Base-by-base conservation (phyloP, 169 alveolate species). In the Eimeria necatrix region DNA sequence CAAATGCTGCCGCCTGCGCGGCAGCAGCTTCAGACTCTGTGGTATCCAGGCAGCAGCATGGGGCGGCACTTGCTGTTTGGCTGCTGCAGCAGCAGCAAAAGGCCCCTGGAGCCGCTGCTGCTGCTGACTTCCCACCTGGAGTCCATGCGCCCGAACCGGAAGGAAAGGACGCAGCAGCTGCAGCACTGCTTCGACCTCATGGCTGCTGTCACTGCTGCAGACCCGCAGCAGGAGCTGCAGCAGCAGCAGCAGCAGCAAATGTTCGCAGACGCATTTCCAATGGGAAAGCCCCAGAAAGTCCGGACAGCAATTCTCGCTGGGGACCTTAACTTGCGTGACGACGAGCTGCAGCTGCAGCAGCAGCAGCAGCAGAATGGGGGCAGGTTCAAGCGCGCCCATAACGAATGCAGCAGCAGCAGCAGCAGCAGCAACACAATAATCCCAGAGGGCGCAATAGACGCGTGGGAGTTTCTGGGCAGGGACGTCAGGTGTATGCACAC, bases 101-200 rank as follows among this genome's bases (percentile, higher is more conserved):
- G 93, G 49, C 96, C 96, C 18, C 41, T 26, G 16, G 96, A 93
- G 53, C 81, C 93, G 9, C 53, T 93, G 60, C 94, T 78, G 71
- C 59, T 93, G 48, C 71, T 86, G 14, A 93, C 96, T 10, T 61
- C 96, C 48, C 96, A 93, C 73, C 56, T 93, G 9, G 96, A 93
- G 85, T 89, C 94, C 16, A 68, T 89, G 78, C 73, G 85, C 14
- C 85, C 85, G 3, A 9, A 12, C 14, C 26, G 12, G 56, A 18
- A 26, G 56, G 26, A 74, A 53, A 41, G 85, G 26, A 41, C 20
- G 59, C 32, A 74, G 85, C 85, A 74, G 85, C 85, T 74, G 85
- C 52, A 12, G 85, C 85, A 74, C 85, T 74, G 85, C 85, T 74
- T 74, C 85, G 32, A 16, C 6, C 85, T 74, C 59, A 74, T 74